These are phyloP conservation scores for Polychaeton citri DNA, from an alignment of 2,329 filamentous ascomycete genomes.

Conservation along the genomic window DNA sequence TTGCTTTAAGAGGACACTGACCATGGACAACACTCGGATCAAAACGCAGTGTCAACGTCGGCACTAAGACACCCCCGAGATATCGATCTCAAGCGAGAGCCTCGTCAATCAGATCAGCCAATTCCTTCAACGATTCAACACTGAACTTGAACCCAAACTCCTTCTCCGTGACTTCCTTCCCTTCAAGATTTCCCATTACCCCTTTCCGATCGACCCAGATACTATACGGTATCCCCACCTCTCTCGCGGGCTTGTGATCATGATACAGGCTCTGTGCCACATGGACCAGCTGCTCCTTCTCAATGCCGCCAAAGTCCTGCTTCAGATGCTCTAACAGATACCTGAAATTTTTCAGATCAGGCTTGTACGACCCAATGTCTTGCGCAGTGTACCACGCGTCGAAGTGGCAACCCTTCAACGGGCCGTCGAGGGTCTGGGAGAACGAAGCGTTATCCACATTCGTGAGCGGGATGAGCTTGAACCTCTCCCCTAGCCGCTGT, in stretches of 20 bases:
- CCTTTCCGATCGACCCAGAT: conserved; percentile 52
- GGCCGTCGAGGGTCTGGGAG: conserved; percentile 31
- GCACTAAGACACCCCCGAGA: no score
- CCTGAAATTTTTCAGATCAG: conserved; percentile 48
- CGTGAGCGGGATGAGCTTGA: conserved; percentile 47
- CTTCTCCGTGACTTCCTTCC: conserved; percentile 23
- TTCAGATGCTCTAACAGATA: conserved; percentile 46
- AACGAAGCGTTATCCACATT: conserved; percentile 47
- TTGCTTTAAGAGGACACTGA: no score
- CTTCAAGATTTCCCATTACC: conserved; percentile 27
- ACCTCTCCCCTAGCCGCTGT: conserved; percentile 33
- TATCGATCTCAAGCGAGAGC: conserved; percentile 15
- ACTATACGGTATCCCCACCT: conserved; percentile 42
- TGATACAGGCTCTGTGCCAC: conserved; percentile 55
- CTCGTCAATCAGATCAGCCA: conserved; percentile 44
- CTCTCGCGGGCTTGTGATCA: conserved; percentile 53
- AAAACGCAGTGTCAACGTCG: no score
- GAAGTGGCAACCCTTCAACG: conserved; percentile 42
- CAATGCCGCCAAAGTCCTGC: conserved; percentile 43
- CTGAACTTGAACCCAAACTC: conserved; percentile 45
- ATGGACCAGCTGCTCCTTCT: conserved; percentile 47
- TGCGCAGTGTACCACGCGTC: conserved; percentile 57
- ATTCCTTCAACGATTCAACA: conserved; percentile 45
- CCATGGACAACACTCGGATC: no score
- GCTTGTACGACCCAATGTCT: conserved; percentile 61